Conservation (phyloP, 1,284 basidiomycete genomes). For the Boletus smithii region DNA sequence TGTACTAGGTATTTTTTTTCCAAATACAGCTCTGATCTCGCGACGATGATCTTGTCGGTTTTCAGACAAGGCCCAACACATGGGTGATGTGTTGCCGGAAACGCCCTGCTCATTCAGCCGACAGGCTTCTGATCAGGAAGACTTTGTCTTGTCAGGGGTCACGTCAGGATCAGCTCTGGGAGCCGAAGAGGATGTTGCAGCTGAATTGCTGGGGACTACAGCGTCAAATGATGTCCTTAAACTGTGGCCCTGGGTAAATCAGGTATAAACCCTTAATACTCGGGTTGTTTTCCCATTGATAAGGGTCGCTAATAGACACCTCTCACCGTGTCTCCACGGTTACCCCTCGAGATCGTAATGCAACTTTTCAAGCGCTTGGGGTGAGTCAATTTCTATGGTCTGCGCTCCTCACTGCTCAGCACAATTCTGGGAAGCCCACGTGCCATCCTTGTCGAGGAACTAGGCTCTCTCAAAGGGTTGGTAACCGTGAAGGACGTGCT, state of each 20-base stretch:
- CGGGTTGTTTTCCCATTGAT: conserved; percentile 8
- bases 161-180: conserved; percentile 53
- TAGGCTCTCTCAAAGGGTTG: conserved; percentile 80
- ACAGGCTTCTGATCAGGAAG: conserved; percentile 43
- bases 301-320: conserved; percentile 61
- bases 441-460: conserved; percentile 88
- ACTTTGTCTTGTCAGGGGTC: conserved; percentile 47
- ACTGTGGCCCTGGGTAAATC: conserved; percentile 90
- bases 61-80: conserved; percentile 67
- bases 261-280: conserved; percentile 47
- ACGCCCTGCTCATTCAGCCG: conserved; percentile 71
- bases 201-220: conserved; percentile 57
- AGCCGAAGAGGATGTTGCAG: conserved; percentile 64
- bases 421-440: conserved; percentile 63
- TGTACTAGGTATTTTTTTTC: conserved; percentile 65
- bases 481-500: conserved; percentile 97
- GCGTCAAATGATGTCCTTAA: conserved; percentile 61
- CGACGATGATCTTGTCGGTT: conserved; percentile 1
- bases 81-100: conserved; percentile 58
- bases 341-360: conserved; percentile 95
- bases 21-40: background rate
- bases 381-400: conserved; percentile 47
- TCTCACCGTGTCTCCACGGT: conserved; percentile 87
- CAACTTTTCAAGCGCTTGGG: conserved; percentile 95
- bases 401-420: background rate